Evolutionary conservation across 1,139 yeast genomes (phyloP).

Genomic region (Cylindricascospora bacillispora): DNA sequence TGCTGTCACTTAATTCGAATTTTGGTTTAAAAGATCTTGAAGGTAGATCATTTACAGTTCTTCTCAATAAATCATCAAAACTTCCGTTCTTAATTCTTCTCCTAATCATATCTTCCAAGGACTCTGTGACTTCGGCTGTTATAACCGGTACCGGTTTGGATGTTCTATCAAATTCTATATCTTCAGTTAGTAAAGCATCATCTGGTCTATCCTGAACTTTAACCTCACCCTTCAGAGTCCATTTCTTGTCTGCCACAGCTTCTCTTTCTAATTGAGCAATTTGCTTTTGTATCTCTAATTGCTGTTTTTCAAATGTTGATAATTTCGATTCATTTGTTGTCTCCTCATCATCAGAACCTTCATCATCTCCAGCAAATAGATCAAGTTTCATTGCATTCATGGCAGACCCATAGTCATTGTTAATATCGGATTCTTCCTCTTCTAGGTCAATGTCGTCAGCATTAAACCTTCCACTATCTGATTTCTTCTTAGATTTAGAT

Average conservation of each 20-base stretch:
- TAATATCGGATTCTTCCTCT: conserved; percentile 27
- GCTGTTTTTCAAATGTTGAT: conserved; percentile 79
- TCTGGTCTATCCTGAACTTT: conserved; percentile 67
- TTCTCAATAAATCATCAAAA: conserved; percentile 75
- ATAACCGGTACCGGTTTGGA: conserved; percentile 86
- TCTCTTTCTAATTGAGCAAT: conserved; percentile 73
- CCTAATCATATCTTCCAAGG: conserved; percentile 78
- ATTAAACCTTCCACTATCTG: conserved; percentile 5
- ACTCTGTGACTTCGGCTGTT: conserved; percentile 75
- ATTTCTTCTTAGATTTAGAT: conserved; percentile 9
- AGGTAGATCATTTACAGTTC: conserved; percentile 51
- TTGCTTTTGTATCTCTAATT: conserved; percentile 59
- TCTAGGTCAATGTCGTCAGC: conserved; percentile 21
- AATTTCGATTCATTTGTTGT: conserved; percentile 35
- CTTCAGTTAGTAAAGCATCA: conserved; percentile 65
- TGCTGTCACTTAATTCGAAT: conserved; percentile 73
- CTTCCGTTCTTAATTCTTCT: conserved; percentile 62
- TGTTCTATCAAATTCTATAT: conserved; percentile 58
- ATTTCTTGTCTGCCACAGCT: conserved; percentile 77
- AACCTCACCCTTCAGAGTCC: conserved; percentile 94
- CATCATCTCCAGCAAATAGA: conserved; percentile 40
- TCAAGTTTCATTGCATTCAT: conserved; percentile 51
- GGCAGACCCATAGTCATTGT: conserved; percentile 36
- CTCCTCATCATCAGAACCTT: conserved; percentile 26
- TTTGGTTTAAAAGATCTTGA: conserved; percentile 25